Base-by-base conservation (phyloP, 1,139 yeast species). In the Geotrichum europaeum region DNA sequence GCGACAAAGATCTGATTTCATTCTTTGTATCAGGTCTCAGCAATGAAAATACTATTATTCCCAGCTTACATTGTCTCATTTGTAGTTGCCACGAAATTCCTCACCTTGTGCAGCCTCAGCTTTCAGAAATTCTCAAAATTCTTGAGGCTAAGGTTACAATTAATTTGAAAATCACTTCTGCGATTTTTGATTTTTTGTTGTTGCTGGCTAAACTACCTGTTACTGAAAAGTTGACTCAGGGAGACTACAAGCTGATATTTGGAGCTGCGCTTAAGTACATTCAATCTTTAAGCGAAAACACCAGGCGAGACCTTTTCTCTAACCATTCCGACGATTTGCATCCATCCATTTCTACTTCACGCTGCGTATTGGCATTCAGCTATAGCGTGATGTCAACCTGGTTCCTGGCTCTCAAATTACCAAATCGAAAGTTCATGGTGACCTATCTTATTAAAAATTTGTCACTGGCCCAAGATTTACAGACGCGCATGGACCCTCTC, bases 61-160 rank as follows among this genome's bases (percentile, higher is more conserved):
- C 95, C 1, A 84, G 91, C 67, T 81, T 90, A 54, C 91, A 89
- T 67, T 85, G 86, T 32, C 75, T 90, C 63, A 84, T 89, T 0
- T 80, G 87, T 1, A 87, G 95, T 66, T 88, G 96, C 71, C 88
- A 87, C 70, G 96, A 89, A 69, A 78, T 87, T 53, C 96, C 96
- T 0, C 70, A 81, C 18, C 85, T 94, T 0, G 78, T 89, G 59
- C 87, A 86, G 71, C 85, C 85, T 67, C 86, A 78, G 66, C 72
- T 89, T 55, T 79, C 86, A 4, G 83, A 82, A 24, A 84, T 89
- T 10, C 76, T 89, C 63, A 81, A 87, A 15, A 83, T 82, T 58
- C 75, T 90, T 53, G 96, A 89, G 69, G 85, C 89, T 1, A 81
- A 88, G 67, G 83, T 89, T 51, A 85, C 96, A 0, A 15, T n/a